phyloP scores from a whole-genome alignment of 768 basidiomycete species.

The Tylopilus subfusipes region DNA sequence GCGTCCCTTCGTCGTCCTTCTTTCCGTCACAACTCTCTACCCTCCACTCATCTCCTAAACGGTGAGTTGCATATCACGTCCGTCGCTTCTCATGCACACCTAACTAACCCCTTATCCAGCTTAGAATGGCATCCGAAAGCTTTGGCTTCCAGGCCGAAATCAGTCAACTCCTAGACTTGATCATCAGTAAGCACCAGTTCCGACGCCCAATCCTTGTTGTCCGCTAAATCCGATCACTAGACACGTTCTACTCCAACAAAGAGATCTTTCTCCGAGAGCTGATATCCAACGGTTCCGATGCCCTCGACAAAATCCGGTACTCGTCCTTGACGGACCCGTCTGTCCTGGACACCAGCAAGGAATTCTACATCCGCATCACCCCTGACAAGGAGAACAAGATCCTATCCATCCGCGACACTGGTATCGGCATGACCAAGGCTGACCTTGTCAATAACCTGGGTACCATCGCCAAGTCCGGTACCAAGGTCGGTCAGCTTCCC shows the following conservation, averaged over 20 bases:
- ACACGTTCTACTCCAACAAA: conserved; percentile 99
- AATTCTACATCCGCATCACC: conserved; percentile 89
- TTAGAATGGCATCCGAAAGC: conserved; percentile 72
- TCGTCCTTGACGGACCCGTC: conserved; percentile 91
- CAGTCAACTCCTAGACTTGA: conserved; percentile 95
- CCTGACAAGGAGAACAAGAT: conserved; percentile 96
- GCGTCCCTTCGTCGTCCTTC: conserved; percentile 12
- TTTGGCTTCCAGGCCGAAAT: conserved; percentile 99
- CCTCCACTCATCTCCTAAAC: conserved; percentile 8
- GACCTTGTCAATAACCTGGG: conserved; percentile 99
- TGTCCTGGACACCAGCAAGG: conserved; percentile 86
- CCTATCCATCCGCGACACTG: conserved; percentile 88
- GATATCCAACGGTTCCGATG: conserved; percentile 97
- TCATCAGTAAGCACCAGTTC: conserved; percentile 73
- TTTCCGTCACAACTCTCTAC: conserved; percentile 12
- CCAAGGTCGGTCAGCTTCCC: conserved; percentile 54
- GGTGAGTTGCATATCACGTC: conserved; percentile 9
- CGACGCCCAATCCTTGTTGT: neutral
- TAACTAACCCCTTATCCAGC: conserved; percentile 21
- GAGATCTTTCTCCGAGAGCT: conserved; percentile 99
- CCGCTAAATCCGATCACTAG: conserved; percentile 37
- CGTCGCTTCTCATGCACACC: neutral
- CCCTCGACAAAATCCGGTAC: conserved; percentile 98
- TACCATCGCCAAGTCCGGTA: conserved; percentile 93
- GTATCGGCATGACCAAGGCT: conserved; percentile 99